These are phyloP conservation scores for Geotrichum candidum DNA, from an alignment of 1,139 yeast genomes.

Conservation along the genomic window DNA sequence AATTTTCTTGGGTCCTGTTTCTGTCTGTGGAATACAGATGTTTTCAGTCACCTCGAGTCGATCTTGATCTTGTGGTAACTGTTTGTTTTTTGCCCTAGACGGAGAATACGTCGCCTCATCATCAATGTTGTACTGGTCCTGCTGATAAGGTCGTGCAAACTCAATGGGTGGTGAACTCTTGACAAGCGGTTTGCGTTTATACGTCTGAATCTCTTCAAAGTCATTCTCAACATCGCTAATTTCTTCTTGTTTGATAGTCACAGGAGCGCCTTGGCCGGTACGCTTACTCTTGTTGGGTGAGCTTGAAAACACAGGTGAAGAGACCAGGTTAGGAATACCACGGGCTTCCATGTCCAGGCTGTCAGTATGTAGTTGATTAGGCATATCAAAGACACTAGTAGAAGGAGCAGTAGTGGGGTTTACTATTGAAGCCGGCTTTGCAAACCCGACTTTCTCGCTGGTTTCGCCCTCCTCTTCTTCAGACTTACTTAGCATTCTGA, in stretches of 20 bases:
- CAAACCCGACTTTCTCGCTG: not conserved
- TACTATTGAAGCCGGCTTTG: not conserved
- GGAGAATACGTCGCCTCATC: not conserved
- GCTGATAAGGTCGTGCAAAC: not conserved
- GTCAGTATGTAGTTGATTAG: not conserved
- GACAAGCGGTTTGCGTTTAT: not conserved
- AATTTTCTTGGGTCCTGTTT: not conserved
- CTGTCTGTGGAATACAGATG: no score
- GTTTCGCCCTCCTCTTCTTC: not conserved
- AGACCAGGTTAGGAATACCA: conserved; percentile 12
- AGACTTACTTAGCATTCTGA: not conserved
- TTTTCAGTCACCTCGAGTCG: not conserved
- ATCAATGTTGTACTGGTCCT: not conserved
- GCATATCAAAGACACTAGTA: not conserved
- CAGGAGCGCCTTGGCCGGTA: not conserved
- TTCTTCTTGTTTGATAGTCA: not conserved
- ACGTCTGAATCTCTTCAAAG: not conserved
- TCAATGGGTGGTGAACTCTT: not conserved
- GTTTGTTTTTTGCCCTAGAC: not conserved
- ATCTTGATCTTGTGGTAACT: not conserved
- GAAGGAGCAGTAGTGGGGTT: not conserved
- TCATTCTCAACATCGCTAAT: not conserved
- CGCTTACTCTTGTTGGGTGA: not conserved
- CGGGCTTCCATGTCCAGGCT: conserved; percentile 12
- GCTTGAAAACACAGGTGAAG: conserved; percentile 6